Evolutionary conservation across 2,329 filamentous ascomycete genomes (phyloP).

Genomic region (Ceratocystis destructans): DNA sequence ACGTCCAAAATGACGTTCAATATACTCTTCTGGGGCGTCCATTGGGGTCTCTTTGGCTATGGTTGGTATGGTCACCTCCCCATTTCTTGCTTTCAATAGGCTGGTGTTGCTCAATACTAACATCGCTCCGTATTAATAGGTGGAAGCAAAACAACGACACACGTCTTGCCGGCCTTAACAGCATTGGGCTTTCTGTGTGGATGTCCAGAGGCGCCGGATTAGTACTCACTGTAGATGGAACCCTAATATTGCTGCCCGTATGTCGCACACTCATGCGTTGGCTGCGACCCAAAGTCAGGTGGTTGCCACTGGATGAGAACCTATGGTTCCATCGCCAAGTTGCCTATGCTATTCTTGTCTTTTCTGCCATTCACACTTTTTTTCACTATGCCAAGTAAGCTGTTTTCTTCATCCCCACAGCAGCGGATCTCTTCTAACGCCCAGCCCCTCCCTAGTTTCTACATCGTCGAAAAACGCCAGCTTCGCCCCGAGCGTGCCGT

Average conservation of each 20-base stretch:
- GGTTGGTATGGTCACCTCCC: conserved; percentile 54
- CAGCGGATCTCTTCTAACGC: background rate
- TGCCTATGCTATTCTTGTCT: conserved; percentile 77
- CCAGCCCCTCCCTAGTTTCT: conserved; percentile 42
- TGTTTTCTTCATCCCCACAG: background rate
- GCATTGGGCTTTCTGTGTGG: conserved; percentile 80
- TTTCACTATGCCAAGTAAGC: conserved; percentile 78
- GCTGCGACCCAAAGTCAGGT: conserved; percentile 74
- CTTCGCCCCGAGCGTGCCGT: conserved; percentile 68
- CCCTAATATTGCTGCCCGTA: conserved; percentile 84
- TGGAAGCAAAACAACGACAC: conserved; percentile 58
- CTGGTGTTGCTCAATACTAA: too few species aligned
- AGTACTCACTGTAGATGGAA: conserved; percentile 68
- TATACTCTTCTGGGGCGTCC: conserved; percentile 64
- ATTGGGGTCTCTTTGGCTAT: conserved; percentile 62
- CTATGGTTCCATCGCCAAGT: conserved; percentile 94
- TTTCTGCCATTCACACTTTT: conserved; percentile 60
- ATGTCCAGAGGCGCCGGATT: conserved; percentile 87
- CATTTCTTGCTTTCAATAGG: too few species aligned
- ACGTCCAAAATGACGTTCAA: conserved; percentile 64
- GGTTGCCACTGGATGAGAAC: conserved; percentile 88
- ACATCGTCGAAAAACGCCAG: conserved; percentile 78
- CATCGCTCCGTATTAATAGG: conserved; percentile 36
- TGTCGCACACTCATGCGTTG: conserved; percentile 80
- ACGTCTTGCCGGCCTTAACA: conserved; percentile 64